Base-by-base conservation (phyloP, 768 basidiomycete genomes). In the Roridomyces roridus region DNA sequence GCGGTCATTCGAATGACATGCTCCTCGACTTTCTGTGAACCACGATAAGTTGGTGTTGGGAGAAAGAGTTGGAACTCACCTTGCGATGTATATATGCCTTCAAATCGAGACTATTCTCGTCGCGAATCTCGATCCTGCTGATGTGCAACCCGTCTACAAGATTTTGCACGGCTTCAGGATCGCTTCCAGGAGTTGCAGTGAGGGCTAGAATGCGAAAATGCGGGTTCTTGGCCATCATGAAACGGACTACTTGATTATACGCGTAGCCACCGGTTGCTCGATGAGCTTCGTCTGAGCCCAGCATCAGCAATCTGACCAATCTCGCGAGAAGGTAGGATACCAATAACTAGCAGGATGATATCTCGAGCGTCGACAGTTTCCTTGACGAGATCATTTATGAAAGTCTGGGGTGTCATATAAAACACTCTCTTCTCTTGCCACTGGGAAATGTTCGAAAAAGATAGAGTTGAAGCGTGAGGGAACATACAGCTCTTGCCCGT, bases 371-470 rank as follows among this genome's bases (percentile, higher is more conserved):
- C 92, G 65, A 94, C 89, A 25, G 79, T 85, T 36, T 87, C 88
- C 2, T 79, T 82, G 7, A 72, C 74, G 20, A 98, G 76, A 68
- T 99, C 97, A 57, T 96, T 96, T 57, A 91, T 78, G 21, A 98
- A 80, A 0, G 96, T 98, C 68, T 98, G 97, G 0, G 96, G 94
- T 0, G 96, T 98, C 87, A 96, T 94, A 68, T 93, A 98, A 68
- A 96, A 94, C 20, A 97, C 85, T 1, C 94, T 80, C 67, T 92
- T 94, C 65, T 88, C 82, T 57, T 78, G 72, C 91, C 91, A 94
- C 92, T 94, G 40, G 41, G 44, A 51, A 17, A 11, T 20, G 26
- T 23, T 55, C 17, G 57, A 67, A 44, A 59, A 29, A 31, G 20
- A 25, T 15, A 20, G n/a, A n/a, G 7, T 37, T 36, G 5, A 28